Conservation (phyloP, 2,329 filamentous ascomycete genomes). For the Didymella glomerata region DNA sequence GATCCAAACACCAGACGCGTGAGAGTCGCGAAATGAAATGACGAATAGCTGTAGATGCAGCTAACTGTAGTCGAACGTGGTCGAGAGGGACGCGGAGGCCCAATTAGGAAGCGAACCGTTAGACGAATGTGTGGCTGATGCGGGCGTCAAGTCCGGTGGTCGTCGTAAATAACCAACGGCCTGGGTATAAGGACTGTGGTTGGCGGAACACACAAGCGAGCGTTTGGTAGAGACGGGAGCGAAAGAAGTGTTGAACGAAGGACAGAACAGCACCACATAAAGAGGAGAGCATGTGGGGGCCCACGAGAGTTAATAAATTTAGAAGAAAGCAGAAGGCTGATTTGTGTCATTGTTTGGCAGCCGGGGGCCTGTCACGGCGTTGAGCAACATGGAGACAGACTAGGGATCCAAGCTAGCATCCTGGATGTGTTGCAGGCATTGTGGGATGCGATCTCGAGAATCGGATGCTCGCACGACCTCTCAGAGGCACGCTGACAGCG, state of each 20-base stretch:
- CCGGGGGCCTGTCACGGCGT: constrained; percentile 42
- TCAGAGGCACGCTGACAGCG: constrained; percentile 35
- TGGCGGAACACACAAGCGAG: constrained; percentile 31
- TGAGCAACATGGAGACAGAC: constrained; percentile 43
- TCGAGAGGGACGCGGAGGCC: constrained; percentile 35
- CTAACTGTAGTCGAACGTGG: constrained; percentile 31
- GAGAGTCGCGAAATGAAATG: constrained; percentile 40
- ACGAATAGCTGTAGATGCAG: constrained; percentile 36
- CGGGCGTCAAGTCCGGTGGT: constrained; percentile 36
- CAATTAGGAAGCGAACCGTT: constrained; percentile 31
- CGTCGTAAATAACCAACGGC: constrained; percentile 33
- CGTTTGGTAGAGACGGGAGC: constrained; percentile 28
- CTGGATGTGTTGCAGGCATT: constrained; percentile 45
- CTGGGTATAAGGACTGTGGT: constrained; percentile 29
- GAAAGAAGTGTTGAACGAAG: constrained; percentile 37
- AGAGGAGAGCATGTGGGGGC: constrained; percentile 41
- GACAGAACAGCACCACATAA: constrained; percentile 32
- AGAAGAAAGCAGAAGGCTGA: constrained; percentile 42
- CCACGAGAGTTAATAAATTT: constrained; percentile 46
- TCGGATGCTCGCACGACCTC: constrained; percentile 38
- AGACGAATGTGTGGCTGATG: constrained; percentile 41
- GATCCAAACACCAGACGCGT: constrained; percentile 45
- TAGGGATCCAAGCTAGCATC: constrained; percentile 36
- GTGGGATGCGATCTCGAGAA: constrained; percentile 35
- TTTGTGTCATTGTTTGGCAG: constrained; percentile 46